Base-by-base conservation (phyloP, 768 basidiomycete species). In the Tulasnella sp. region DNA sequence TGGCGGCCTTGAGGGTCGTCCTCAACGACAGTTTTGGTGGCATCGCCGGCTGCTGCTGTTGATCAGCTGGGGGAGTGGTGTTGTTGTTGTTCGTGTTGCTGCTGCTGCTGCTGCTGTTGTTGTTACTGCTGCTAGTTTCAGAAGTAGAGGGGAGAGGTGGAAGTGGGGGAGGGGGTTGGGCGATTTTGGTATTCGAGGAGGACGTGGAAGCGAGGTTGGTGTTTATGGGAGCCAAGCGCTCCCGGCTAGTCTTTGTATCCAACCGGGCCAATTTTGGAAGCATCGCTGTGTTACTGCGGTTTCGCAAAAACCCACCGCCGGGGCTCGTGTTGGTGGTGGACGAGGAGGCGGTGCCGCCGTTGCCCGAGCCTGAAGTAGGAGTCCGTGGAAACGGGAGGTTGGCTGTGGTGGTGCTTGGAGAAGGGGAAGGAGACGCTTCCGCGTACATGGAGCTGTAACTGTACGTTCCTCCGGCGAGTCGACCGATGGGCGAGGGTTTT, bases 21-120 rank as follows among this genome's bases (percentile, higher is more conserved):
- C 78, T 39, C 35, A 80, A 67, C 55, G 73, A 73, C 20, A 80
- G 74, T 51, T 80, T 80, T 39, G 79, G 79, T 70, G 79, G 79
- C 40, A 78, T 77, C 10, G 16, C 75, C 77, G 51, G 40, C 42
- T 67, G 61, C 23, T 23, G 29, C 26, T 18, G 29, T 67, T 35
- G 61, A 15, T 67, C 29, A 35, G 61, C 18, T 35, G 23, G 26
- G 23, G 35, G 39, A 77, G 70, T 67, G 7, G 75, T 44, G 70
- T 74, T 76, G 69, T 61, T 57, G 51, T 46, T 40, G 20, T 10
- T 74, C 13, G 74, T 39, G 20, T 69, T 61, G 57, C 7, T 44
- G 76, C 42, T 77, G 42, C 3, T 42, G 42, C 7, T 42, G 69
- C 57, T 61, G 42, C 42, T 42, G 42, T 15, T 42, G 69, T 67